phyloP scores from a whole-genome alignment of 2,329 filamentous ascomycete species.

The Penicillium hordei region DNA sequence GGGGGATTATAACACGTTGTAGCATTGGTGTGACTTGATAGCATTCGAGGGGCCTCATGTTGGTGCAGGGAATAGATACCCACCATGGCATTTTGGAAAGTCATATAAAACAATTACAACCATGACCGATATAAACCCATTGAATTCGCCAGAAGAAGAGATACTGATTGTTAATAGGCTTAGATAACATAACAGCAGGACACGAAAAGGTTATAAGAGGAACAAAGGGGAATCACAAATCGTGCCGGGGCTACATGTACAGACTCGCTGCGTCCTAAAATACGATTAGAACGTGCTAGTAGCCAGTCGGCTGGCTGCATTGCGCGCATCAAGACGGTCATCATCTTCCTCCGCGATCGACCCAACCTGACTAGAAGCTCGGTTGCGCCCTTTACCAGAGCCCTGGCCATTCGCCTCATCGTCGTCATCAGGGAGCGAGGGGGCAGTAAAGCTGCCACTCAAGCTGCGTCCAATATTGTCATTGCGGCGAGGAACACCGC shows the following conservation, averaged over 20 bases:
- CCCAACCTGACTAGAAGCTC: conserved; percentile 48
- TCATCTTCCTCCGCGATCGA: conserved; percentile 61
- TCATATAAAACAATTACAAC: background rate
- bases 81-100: background rate
- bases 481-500: conserved; percentile 79
- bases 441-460: conserved; percentile 68
- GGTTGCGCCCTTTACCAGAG: conserved; percentile 46
- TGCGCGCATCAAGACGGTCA: conserved; percentile 90
- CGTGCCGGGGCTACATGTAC: conserved; percentile 38
- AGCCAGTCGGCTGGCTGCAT: conserved; percentile 89
- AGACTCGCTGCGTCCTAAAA: conserved; percentile 19
- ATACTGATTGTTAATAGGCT: conserved; percentile 6
- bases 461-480: conserved; percentile 77
- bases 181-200: conserved; percentile 28
- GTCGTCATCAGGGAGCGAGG: conserved; percentile 59
- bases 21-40: background rate
- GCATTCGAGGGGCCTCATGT: background rate
- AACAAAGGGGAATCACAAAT: conserved; percentile 35
- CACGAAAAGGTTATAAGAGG: conserved; percentile 15
- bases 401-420: conserved; percentile 53
- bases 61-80: background rate
- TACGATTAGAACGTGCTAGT: conserved; percentile 79
- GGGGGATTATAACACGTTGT: conserved; percentile 4
- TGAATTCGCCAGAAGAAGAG: background rate
- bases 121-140: background rate